phyloP scores from a whole-genome alignment of 2,329 filamentous ascomycete species.

The Colletotrichum abscissum region DNA sequence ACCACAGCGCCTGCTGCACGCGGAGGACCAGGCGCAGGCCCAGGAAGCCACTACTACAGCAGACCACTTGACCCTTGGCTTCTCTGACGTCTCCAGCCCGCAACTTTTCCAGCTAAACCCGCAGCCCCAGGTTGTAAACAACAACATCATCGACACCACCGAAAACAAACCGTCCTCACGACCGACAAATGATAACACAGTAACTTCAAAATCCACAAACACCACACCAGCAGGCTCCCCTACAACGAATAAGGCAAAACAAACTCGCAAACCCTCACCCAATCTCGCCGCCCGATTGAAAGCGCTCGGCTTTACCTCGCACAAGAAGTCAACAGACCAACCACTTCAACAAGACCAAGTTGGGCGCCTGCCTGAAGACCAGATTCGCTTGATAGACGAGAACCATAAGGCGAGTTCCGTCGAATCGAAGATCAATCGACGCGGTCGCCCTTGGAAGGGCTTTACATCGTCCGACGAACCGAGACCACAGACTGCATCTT shows the following conservation, averaged over 20 bases:
- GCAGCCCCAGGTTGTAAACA: conserved; percentile 31
- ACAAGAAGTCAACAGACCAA: conserved; percentile 48
- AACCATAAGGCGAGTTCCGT: conserved; percentile 69
- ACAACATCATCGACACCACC: conserved; percentile 39
- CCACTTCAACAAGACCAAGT: conserved; percentile 57
- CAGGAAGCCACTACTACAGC: conserved; percentile 14
- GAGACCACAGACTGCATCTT: conserved; percentile 27
- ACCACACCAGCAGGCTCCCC: conserved; percentile 40
- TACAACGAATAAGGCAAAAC: conserved; percentile 41
- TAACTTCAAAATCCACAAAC: conserved; percentile 7
- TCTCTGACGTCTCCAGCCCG: conserved; percentile 52
- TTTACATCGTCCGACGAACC: conserved; percentile 62
- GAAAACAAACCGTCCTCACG: conserved; percentile 23
- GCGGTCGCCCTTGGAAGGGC: conserved; percentile 79
- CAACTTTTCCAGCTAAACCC: conserved; percentile 51
- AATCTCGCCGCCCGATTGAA: conserved; percentile 74
- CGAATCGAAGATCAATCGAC: conserved; percentile 67
- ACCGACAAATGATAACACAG: not conserved
- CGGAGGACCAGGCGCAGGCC: conserved; percentile 10
- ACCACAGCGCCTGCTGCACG: conserved; percentile 22
- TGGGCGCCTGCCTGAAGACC: conserved; percentile 77
- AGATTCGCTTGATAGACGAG: conserved; percentile 76
- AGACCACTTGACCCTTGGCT: conserved; percentile 45
- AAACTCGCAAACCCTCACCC: conserved; percentile 69
- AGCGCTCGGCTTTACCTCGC: conserved; percentile 69